phyloP scores from a whole-genome alignment of 345 rosid genomes.

The Clarkia xantiana region DNA sequence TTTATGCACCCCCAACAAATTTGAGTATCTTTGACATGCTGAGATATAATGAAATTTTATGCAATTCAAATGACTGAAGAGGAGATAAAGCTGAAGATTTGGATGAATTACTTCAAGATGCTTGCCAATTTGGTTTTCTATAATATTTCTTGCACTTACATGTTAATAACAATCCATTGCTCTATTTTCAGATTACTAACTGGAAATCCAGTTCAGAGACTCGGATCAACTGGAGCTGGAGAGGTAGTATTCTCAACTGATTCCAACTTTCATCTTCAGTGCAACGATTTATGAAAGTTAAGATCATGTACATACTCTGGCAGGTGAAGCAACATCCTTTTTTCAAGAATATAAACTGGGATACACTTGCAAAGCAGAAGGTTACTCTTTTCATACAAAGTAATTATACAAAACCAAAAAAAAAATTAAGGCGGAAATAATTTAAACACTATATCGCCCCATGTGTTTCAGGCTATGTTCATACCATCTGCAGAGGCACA shows the following conservation, averaged over 20 bases:
- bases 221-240: slow-evolving; percentile 85
- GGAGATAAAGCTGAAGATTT: no score
- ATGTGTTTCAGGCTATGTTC: slow-evolving; percentile 63
- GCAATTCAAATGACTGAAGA: no score
- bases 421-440: no score
- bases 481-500: slow-evolving; percentile 75
- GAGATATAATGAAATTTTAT: no score
- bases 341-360: slow-evolving; percentile 86
- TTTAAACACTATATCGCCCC: no score
- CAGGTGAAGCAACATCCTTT: slow-evolving; percentile 82
- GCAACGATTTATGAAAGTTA: background rate
- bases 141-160: no score
- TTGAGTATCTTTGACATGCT: no score
- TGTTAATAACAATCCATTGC: no score
- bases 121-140: no score
- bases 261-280: slow-evolving; percentile 1
- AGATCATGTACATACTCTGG: slow-evolving; percentile 5
- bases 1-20: no score
- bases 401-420: no score
- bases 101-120: no score
- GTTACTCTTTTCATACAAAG: slow-evolving; percentile 14
- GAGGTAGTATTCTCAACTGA: slow-evolving; percentile 40
- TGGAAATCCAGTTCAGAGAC: slow-evolving; percentile 80
- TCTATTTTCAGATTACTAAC: slow-evolving; percentile 58
- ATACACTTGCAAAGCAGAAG: slow-evolving; percentile 91